phyloP scores from a whole-genome alignment of 2,329 filamentous ascomycete genomes.

The Talaromyces funiculosus region DNA sequence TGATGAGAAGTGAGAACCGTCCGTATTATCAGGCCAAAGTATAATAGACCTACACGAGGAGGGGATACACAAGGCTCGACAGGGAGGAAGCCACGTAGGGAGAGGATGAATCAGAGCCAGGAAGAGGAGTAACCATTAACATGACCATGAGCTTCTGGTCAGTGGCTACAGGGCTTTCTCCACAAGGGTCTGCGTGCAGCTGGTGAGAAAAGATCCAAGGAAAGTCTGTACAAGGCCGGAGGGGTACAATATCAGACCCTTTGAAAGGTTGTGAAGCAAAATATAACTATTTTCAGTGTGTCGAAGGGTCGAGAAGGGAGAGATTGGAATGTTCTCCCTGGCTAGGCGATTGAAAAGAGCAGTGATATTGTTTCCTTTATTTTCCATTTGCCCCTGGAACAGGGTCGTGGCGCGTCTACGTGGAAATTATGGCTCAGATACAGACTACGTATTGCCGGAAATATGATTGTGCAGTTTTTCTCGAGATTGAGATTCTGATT shows the following conservation, averaged over 20 bases:
- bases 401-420: background rate
- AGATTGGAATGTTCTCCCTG: conserved; percentile 8
- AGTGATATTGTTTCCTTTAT: background rate
- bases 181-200: background rate
- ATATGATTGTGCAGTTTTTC: background rate
- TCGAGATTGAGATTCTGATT: background rate
- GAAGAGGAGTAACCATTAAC: background rate
- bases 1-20: background rate
- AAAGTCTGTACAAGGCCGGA: background rate
- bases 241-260: background rate
- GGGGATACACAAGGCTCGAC: background rate
- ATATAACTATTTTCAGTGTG: background rate
- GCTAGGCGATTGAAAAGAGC: background rate
- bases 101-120: background rate
- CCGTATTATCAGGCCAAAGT: conserved; percentile 9
- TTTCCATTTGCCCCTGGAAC: conserved; percentile 7
- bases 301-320: background rate
- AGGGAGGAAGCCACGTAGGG: background rate
- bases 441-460: background rate
- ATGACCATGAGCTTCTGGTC: background rate
- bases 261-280: background rate
- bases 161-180: background rate
- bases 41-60: conserved; percentile 5
- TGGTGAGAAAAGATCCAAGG: conserved; percentile 5
- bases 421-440: background rate